Percentiles rank a stretch among this genome's conserved stretches.
phyloP scores from a whole-genome alignment of 129 eudicot species.

The Lactuca saligna region DNA sequence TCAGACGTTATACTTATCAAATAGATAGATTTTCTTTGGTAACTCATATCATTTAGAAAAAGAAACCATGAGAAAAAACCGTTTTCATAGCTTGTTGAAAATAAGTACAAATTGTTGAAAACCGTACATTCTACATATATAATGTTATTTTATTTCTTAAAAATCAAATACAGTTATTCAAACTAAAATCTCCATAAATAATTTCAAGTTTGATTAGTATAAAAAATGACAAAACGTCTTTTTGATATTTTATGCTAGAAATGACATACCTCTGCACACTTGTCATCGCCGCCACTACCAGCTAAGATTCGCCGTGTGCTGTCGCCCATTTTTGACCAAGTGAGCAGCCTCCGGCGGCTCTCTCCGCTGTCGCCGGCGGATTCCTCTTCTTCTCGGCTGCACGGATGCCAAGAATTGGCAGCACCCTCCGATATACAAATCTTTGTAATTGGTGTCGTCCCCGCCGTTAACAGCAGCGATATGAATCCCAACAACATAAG shows the following conservation, averaged over 20 bases:
- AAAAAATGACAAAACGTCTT: background rate
- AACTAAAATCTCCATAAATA: background rate
- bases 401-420: slow-evolving; percentile 66
- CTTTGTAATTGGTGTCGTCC: slow-evolving; percentile 46
- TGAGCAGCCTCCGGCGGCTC: slow-evolving; percentile 54
- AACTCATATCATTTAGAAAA: background rate
- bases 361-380: slow-evolving; percentile 12
- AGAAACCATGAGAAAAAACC: background rate
- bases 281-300: slow-evolving; percentile 29
- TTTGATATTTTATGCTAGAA: background rate
- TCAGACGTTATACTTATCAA: too few species aligned
- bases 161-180: background rate
- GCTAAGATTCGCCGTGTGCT: slow-evolving; percentile 43
- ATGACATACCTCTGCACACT: slow-evolving; percentile 48
- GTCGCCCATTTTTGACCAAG: slow-evolving; percentile 26
- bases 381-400: slow-evolving; percentile 33
- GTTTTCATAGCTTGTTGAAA: background rate
- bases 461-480: slow-evolving; percentile 61
- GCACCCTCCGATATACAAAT: slow-evolving; percentile 50
- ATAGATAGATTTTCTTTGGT: too few species aligned
- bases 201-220: background rate
- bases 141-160: slow-evolving; percentile 4
- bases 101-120: background rate
- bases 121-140: slow-evolving; percentile 30
- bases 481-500: slow-evolving; percentile 78